Conservation (phyloP, 768 basidiomycete species). For the Fomitopsis serialis region DNA sequence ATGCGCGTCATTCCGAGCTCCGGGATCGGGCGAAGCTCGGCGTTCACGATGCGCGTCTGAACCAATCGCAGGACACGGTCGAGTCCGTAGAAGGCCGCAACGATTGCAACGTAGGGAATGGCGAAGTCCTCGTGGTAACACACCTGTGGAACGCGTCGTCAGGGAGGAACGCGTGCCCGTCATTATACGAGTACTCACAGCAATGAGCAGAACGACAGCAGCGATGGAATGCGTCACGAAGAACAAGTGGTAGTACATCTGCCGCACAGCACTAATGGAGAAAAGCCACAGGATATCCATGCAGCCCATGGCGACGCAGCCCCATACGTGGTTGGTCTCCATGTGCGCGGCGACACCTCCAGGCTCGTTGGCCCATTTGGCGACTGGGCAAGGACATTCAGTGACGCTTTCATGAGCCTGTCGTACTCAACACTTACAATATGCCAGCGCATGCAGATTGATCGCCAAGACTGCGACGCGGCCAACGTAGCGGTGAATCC, state of each 20-base stretch:
- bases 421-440: constrained; percentile 23
- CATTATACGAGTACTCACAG: background rate
- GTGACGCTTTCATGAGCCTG: constrained; percentile 51
- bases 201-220: constrained; percentile 27
- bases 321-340: constrained; percentile 15
- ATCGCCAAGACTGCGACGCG: constrained; percentile 33
- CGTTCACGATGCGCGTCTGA: constrained; percentile 41
- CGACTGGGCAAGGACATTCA: background rate
- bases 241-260: constrained; percentile 30
- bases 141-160: background rate
- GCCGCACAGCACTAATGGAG: constrained; percentile 29
- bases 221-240: constrained; percentile 31
- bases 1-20: constrained; percentile 43
- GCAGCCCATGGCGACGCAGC: constrained; percentile 20
- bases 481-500: constrained; percentile 49
- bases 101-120: constrained; percentile 38
- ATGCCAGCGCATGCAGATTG: constrained; percentile 38
- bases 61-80: constrained; percentile 42
- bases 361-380: constrained; percentile 1
- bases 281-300: constrained; percentile 27
- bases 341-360: background rate
- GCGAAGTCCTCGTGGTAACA: constrained; percentile 19
- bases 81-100: constrained; percentile 33
- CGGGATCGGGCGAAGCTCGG: constrained; percentile 39
- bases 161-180: background rate